Percentiles rank a stretch among this genome's conserved stretches.
Evolutionary conservation across 2,329 filamentous ascomycete genomes (phyloP).

Genomic region (Penicillium sp.): DNA sequence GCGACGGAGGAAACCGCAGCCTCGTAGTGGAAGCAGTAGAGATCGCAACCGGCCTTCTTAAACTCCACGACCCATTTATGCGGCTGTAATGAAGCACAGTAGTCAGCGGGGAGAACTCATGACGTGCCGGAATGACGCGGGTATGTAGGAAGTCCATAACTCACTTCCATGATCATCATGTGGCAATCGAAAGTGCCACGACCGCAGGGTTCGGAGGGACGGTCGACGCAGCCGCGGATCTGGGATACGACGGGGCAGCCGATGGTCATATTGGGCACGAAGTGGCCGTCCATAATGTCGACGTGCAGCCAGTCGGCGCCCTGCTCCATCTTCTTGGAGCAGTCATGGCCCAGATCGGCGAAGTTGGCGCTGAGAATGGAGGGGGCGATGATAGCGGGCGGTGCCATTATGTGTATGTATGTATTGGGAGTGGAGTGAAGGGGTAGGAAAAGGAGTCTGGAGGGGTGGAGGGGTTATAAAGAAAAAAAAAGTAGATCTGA

Average conservation of each 20-base stretch:
- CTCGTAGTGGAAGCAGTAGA: slow-evolving; percentile 99
- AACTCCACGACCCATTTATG: slow-evolving; percentile 98
- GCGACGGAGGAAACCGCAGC: slow-evolving; percentile 75
- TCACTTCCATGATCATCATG: slow-evolving; percentile 98
- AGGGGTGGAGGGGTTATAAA: slow-evolving; percentile 1
- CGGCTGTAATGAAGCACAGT: slow-evolving; percentile 51
- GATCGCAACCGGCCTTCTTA: slow-evolving; percentile 82
- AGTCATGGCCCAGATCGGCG: slow-evolving; percentile 75
- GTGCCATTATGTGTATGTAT: slow-evolving; percentile 50
- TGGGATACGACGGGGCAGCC: slow-evolving; percentile 90
- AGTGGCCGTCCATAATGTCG: slow-evolving; percentile 98
- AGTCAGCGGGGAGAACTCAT: slow-evolving; percentile 7
- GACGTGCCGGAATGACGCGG: not conserved
- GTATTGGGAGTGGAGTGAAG: not conserved
- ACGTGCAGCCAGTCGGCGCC: slow-evolving; percentile 91
- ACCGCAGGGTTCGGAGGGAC: slow-evolving; percentile 59
- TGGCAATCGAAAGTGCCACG: slow-evolving; percentile 97
- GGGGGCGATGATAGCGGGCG: slow-evolving; percentile 86
- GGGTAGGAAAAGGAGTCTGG: not conserved
- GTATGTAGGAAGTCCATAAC: not conserved
- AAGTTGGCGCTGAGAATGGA: slow-evolving; percentile 99
- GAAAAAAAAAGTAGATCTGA: slow-evolving; percentile 6
- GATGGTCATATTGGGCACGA: slow-evolving; percentile 97
- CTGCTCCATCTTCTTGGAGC: slow-evolving; percentile 71
- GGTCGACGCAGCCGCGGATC: slow-evolving; percentile 76